Conservation (phyloP, 495 filamentous ascomycete species). For the Echria macrotheca region DNA sequence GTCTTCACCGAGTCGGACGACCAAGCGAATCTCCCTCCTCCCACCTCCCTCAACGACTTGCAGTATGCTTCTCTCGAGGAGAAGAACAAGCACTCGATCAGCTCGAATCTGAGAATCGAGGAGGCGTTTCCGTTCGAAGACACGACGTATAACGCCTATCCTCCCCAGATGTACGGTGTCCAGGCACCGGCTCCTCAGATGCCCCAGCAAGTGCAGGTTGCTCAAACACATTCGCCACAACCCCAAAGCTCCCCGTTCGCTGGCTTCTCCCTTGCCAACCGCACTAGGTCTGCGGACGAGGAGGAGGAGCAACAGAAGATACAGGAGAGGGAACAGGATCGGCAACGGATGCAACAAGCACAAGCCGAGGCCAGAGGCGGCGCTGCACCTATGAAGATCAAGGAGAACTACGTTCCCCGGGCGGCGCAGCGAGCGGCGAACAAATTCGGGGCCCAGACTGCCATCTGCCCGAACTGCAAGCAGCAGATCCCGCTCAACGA, state of each 20-base stretch:
- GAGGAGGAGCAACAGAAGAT: constrained; percentile 65
- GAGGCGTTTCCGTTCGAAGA: constrained; percentile 88
- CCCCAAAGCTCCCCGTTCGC: constrained; percentile 27
- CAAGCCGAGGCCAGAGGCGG: constrained; percentile 69
- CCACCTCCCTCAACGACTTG: constrained; percentile 81
- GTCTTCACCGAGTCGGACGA: constrained; percentile 87
- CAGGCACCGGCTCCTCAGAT: constrained; percentile 21
- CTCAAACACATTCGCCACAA: constrained; percentile 33
- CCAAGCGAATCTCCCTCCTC: constrained; percentile 76
- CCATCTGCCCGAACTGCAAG: constrained; percentile 89
- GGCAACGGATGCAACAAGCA: constrained; percentile 66
- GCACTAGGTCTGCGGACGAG: constrained; percentile 36
- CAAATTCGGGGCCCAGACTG: constrained; percentile 58
- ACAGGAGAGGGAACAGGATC: constrained; percentile 62
- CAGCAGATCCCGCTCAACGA: constrained; percentile 82
- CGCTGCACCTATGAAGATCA: constrained; percentile 81
- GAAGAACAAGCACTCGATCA: constrained; percentile 82
- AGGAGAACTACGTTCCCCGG: constrained; percentile 83
- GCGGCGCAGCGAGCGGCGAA: constrained; percentile 66
- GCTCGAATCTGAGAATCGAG: constrained; percentile 78
- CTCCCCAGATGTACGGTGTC: constrained; percentile 24
- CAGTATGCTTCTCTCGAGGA: constrained; percentile 93
- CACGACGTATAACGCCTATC: constrained; percentile 33
- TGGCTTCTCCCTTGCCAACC: too few relatives aligned
- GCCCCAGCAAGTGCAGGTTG: constrained; percentile 31